Evolutionary conservation across 129 eudicot genomes (phyloP).

Genomic region (Tagetes erecta): DNA sequence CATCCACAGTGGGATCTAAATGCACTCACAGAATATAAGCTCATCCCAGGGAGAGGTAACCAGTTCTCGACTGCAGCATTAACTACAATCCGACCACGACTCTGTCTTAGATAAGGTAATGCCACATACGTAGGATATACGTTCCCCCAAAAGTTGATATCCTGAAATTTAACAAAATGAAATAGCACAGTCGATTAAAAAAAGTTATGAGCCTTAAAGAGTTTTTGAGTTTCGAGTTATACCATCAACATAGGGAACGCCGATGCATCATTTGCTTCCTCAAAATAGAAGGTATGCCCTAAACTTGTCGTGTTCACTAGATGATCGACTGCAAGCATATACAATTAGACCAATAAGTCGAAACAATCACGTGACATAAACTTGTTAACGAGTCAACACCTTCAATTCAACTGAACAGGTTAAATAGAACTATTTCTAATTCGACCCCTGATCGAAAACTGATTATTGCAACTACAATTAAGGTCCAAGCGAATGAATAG

Average conservation of each 20-base stretch:
- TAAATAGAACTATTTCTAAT: neutral
- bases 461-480: neutral
- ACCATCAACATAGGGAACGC: conserved; percentile 90
- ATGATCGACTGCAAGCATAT: conserved; percentile 77
- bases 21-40: conserved; percentile 82
- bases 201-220: neutral
- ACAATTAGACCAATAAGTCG: neutral
- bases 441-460: neutral
- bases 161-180: conserved; percentile 42
- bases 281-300: conserved; percentile 95
- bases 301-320: conserved; percentile 86
- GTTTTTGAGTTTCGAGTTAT: conserved; percentile 24
- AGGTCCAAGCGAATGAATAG: no score
- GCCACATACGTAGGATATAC: conserved; percentile 93
- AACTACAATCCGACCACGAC: conserved; percentile 67
- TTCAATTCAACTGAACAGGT: neutral
- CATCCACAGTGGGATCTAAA: neutral
- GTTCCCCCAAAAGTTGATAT: conserved; percentile 97
- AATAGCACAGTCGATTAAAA: neutral
- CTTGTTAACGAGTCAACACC: neutral
- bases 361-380: neutral
- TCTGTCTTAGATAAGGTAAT: conserved; percentile 70
- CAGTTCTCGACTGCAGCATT: conserved; percentile 96
- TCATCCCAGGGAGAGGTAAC: conserved; percentile 96
- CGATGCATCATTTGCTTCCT: conserved; percentile 83